phyloP scores from a whole-genome alignment of 2,329 filamentous ascomycete genomes.

The Microdochium trichocladiopsis region DNA sequence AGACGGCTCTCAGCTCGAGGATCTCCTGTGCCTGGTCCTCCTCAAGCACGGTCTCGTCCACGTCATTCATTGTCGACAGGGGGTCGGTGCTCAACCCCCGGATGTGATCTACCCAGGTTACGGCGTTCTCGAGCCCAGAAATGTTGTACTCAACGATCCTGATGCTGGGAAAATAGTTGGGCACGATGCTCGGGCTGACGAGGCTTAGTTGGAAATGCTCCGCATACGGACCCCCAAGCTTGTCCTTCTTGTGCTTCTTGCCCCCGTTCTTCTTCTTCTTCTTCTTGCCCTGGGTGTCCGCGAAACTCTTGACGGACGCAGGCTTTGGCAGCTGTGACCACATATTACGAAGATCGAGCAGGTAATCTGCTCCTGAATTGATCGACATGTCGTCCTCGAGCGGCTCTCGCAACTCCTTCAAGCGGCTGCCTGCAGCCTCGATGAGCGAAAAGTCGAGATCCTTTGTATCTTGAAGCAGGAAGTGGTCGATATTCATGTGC shows the following conservation, averaged over 20 bases:
- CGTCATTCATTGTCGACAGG: slow-evolving; percentile 7
- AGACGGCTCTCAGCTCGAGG: slow-evolving; percentile 15
- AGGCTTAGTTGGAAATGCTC: slow-evolving; percentile 80
- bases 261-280: slow-evolving; percentile 45
- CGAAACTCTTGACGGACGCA: background rate
- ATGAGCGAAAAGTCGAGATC: slow-evolving; percentile 58
- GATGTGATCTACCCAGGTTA: slow-evolving; percentile 31
- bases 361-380: slow-evolving; percentile 68
- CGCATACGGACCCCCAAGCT: slow-evolving; percentile 72
- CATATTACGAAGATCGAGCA: slow-evolving; percentile 66
- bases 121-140: slow-evolving; percentile 57
- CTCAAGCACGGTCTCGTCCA: background rate
- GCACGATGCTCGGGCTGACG: slow-evolving; percentile 81
- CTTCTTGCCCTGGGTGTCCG: slow-evolving; percentile 27
- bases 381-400: slow-evolving; percentile 51
- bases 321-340: slow-evolving; percentile 67
- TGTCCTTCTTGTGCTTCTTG: slow-evolving; percentile 48
- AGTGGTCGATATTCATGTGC: slow-evolving; percentile 99
- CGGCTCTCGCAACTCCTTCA: slow-evolving; percentile 20
- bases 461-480: slow-evolving; percentile 80
- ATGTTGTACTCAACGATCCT: slow-evolving; percentile 96
- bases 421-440: slow-evolving; percentile 17
- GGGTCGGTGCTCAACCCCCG: slow-evolving; percentile 5
- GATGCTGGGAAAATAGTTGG: slow-evolving; percentile 84
- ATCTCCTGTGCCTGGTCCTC: slow-evolving; percentile 10